These are phyloP conservation scores for Kalanchoe fedtschenkoi DNA, from an alignment of 164 flowering plant genomes.

Conservation along the genomic window DNA sequence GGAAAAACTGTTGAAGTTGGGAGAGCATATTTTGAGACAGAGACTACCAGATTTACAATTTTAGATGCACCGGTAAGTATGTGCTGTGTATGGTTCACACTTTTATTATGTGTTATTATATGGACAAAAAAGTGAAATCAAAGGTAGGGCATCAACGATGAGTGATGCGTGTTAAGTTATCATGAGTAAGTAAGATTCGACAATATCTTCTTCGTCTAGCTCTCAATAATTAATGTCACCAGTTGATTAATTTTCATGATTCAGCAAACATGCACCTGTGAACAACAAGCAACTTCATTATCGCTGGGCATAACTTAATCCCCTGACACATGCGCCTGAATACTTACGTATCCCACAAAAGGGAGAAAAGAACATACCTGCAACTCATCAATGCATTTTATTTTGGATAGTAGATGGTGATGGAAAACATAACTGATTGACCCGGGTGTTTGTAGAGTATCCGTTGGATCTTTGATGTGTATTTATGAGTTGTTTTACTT, in stretches of 20 bases:
- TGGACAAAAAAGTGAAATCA: too few species aligned
- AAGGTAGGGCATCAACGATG: not conserved
- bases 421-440: not conserved
- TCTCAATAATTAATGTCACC: too few species aligned
- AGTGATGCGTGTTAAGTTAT: too few species aligned
- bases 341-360: too few species aligned
- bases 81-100: not conserved
- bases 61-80: slow-evolving; percentile 92
- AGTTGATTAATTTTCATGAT: too few species aligned
- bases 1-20: slow-evolving; percentile 99
- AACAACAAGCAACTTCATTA: too few species aligned
- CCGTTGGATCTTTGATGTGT: not conserved
- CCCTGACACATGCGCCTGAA: too few species aligned
- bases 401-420: not conserved
- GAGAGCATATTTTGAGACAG: slow-evolving; percentile 95
- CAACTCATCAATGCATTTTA: not conserved
- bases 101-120: not conserved
- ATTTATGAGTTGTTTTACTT: slow-evolving; percentile 7
- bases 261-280: too few species aligned
- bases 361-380: not conserved
- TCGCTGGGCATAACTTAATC: too few species aligned
- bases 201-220: too few species aligned
- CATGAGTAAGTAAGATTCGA: too few species aligned
- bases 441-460: not conserved
- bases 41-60: slow-evolving; percentile 83